These are phyloP conservation scores for Maudiozyma turicensis DNA, from an alignment of 805 yeast species.

Conservation along the genomic window DNA sequence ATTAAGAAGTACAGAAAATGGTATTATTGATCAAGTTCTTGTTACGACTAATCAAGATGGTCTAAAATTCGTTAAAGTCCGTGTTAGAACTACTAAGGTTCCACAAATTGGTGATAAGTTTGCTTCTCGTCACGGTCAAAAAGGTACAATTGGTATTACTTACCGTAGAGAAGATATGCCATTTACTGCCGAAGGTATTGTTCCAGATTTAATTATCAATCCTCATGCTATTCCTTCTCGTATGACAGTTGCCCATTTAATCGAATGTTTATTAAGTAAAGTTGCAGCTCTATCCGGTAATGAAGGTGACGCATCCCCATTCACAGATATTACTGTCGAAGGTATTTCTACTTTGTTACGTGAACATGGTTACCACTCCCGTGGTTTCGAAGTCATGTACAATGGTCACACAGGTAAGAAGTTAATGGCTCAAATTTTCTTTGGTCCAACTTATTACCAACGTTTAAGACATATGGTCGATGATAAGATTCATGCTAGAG, in stretches of 20 bases:
- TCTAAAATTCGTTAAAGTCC: constrained; percentile 89
- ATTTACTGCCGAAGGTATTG: constrained; percentile 87
- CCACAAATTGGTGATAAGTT: constrained; percentile 99
- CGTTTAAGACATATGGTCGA: constrained; percentile 99
- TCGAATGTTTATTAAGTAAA: constrained; percentile 92
- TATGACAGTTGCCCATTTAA: constrained; percentile 99
- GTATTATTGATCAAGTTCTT: constrained; percentile 96
- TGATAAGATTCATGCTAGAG: constrained; percentile 97
- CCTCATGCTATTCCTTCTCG: constrained; percentile 99
- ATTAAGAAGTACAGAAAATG: constrained; percentile 89
- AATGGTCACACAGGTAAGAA: constrained; percentile 98
- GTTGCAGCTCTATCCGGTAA: constrained; percentile 90
- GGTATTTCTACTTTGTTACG: constrained; percentile 86
- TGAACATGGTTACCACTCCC: constrained; percentile 93
- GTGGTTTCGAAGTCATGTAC: constrained; percentile 98
- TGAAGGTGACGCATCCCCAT: constrained; percentile 99
- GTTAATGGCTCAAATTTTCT: constrained; percentile 94
- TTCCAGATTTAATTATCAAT: constrained; percentile 93
- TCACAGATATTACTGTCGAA: constrained; percentile 96
- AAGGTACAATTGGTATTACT: constrained; percentile 99
- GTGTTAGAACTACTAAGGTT: constrained; percentile 97
- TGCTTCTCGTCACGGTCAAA: constrained; percentile 99
- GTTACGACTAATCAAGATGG: constrained; percentile 98
- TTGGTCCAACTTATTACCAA: constrained; percentile 99
- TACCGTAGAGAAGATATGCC: constrained; percentile 99